These are phyloP conservation scores for Phytophthora tubulina DNA, from an alignment of 352 stramenopile species.

Conservation along the genomic window DNA sequence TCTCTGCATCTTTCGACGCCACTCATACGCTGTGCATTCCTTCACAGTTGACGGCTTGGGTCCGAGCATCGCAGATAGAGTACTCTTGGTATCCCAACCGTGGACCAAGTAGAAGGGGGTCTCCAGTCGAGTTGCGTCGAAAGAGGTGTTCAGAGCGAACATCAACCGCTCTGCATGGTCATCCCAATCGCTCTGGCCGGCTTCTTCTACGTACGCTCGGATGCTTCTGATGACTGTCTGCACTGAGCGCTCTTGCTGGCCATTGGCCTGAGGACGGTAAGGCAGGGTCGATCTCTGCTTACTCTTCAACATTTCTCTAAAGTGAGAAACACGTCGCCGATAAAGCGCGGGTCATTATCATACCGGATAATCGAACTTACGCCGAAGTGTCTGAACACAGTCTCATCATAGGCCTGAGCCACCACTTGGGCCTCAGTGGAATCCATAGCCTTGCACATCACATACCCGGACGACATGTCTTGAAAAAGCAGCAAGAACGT, in stretches of 20 bases:
- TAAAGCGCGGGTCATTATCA: not conserved
- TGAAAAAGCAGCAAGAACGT: not conserved
- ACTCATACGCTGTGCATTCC: too few species aligned
- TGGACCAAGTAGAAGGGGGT: too few species aligned
- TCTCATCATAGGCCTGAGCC: too few species aligned
- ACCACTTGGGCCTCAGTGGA: too few species aligned
- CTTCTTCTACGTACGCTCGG: not conserved
- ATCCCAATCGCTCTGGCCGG: not conserved
- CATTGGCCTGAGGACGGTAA: not conserved
- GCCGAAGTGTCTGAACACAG: too few species aligned
- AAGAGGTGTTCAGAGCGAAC: not conserved
- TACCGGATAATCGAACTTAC: not conserved
- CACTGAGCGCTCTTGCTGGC: not conserved
- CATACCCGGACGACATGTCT: not conserved
- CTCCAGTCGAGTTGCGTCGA: too few species aligned
- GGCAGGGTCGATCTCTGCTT: not conserved
- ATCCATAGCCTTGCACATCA: too few species aligned
- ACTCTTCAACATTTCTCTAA: not conserved
- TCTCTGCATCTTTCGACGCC: too few species aligned
- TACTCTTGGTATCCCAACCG: too few species aligned
- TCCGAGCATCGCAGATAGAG: too few species aligned
- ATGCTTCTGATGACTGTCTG: not conserved
- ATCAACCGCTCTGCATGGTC: not conserved
- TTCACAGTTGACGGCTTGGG: too few species aligned
- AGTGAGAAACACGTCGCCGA: not conserved